Percentiles rank a stretch among this genome's conserved stretches.
These are phyloP conservation scores for Rhizopogon sp. DNA, from an alignment of 768 basidiomycete genomes.

Conservation along the genomic window DNA sequence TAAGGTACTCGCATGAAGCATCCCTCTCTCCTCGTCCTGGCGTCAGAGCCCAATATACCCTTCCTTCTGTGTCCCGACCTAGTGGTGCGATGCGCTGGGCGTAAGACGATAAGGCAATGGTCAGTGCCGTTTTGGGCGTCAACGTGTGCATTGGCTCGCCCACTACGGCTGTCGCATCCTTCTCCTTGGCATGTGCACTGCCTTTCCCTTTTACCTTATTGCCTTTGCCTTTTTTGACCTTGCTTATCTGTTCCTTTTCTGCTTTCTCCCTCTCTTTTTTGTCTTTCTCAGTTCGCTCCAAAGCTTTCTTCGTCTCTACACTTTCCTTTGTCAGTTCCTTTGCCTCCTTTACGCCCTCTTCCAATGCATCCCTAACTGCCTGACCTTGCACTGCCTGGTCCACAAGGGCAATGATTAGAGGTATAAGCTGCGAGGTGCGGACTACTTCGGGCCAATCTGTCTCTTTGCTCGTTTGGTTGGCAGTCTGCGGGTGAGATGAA, in stretches of 20 bases:
- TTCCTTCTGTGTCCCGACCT: conserved; percentile 67
- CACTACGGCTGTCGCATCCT: conserved; percentile 12
- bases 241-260: conserved; percentile 26
- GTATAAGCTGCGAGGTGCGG: conserved; percentile 58
- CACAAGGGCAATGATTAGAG: conserved; percentile 57
- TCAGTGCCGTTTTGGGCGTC: conserved; percentile 43
- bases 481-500: conserved; percentile 20
- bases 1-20: conserved; percentile 29
- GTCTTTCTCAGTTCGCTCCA: conserved; percentile 25
- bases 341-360: conserved; percentile 47
- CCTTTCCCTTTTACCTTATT: conserved; percentile 53
- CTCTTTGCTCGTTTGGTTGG: conserved; percentile 8
- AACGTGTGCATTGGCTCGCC: conserved; percentile 33
- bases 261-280: conserved; percentile 53
- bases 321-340: conserved; percentile 49
- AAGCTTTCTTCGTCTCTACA: conserved; percentile 24
- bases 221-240: conserved; percentile 18
- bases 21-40: conserved; percentile 58
- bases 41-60: conserved; percentile 62
- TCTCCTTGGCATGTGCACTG: conserved; percentile 26
- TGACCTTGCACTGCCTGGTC: conserved; percentile 43
- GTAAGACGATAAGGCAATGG: conserved; percentile 40
- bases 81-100: conserved; percentile 53
- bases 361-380: conserved; percentile 54
- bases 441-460: conserved; percentile 19